Evolutionary conservation across 164 flowering plant genomes (phyloP).

Genomic region (Euptelea pleiosperma): DNA sequence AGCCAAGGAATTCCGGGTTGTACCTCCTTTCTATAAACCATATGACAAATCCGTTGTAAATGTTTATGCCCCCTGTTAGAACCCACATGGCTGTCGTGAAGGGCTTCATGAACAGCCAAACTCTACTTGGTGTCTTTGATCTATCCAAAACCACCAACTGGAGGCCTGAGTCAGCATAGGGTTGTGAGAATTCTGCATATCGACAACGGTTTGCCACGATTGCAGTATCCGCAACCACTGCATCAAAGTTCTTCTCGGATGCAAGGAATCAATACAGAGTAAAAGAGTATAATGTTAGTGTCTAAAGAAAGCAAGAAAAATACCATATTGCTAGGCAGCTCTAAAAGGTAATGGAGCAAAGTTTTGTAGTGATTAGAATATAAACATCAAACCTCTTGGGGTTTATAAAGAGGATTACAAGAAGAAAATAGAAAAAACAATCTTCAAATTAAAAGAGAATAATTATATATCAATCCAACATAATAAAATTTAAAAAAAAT

Average conservation of each 20-base stretch:
- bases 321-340: too few species aligned
- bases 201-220: conserved; percentile 21
- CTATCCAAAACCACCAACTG: conserved; percentile 22
- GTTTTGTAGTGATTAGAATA: too few species aligned
- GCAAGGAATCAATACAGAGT: too few species aligned
- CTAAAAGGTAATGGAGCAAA: too few species aligned
- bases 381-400: too few species aligned
- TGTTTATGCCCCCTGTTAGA: conserved; percentile 8
- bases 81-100: conserved; percentile 35
- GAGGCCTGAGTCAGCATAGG: conserved; percentile 32
- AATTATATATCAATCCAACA: too few species aligned
- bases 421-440: too few species aligned
- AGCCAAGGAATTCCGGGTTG: conserved; percentile 24
- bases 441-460: too few species aligned
- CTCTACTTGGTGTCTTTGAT: neutral
- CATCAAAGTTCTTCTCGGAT: conserved; percentile 7
- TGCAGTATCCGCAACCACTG: conserved; percentile 12
- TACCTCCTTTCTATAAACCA: conserved; percentile 37
- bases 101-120: conserved; percentile 30
- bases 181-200: conserved; percentile 35
- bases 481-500: too few species aligned
- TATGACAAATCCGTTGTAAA: conserved; percentile 31
- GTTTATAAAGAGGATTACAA: too few species aligned
- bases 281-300: too few species aligned
- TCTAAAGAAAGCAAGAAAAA: too few species aligned